These are phyloP conservation scores for Rhazya stricta DNA, from an alignment of 257 asterid species.

Conservation along the genomic window DNA sequence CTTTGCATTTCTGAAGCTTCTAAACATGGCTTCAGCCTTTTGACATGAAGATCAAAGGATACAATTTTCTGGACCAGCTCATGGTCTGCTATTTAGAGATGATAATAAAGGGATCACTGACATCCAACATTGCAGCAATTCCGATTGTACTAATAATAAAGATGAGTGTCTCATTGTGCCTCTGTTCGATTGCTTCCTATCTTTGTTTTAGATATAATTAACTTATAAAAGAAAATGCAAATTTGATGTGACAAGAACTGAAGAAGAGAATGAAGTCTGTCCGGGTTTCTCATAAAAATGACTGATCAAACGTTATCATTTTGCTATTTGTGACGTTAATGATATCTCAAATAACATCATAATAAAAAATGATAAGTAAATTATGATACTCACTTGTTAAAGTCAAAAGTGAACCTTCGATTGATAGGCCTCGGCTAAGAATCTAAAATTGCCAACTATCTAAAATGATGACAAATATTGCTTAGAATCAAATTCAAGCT, in stretches of 20 bases:
- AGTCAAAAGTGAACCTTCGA: no score
- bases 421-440: no score
- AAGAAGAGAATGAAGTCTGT: neutral
- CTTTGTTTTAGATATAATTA: neutral
- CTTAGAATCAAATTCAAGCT: conserved; percentile 20
- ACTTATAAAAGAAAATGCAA: neutral
- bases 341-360: no score
- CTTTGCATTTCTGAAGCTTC: neutral
- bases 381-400: no score
- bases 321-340: no score
- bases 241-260: neutral
- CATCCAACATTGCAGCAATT: neutral
- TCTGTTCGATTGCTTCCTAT: neutral
- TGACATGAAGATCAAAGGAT: neutral
- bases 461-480: conserved; percentile 7
- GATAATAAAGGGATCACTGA: neutral
- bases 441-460: neutral
- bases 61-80: neutral
- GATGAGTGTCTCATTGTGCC: neutral
- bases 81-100: neutral
- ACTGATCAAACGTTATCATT: no score
- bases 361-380: no score
- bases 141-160: neutral
- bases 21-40: neutral
- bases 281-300: no score